A percentile compares a stretch with the other conserved stretches of the same genome.
phyloP scores from a whole-genome alignment of 2,329 filamentous ascomycete genomes.

The Fusarium mundagurra region DNA sequence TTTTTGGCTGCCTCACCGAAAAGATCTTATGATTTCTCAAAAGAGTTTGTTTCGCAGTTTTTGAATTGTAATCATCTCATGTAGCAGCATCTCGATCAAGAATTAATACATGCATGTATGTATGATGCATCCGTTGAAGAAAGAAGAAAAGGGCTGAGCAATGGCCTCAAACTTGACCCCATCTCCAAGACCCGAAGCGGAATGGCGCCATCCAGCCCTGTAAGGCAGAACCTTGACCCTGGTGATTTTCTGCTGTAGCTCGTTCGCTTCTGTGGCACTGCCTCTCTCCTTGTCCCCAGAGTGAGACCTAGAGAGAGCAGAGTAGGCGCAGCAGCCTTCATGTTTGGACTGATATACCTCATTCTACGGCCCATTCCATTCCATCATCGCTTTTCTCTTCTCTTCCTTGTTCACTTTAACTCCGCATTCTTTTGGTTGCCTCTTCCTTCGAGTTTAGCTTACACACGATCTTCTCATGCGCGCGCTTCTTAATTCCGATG shows the following conservation, averaged over 20 bases:
- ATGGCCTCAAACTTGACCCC: not conserved
- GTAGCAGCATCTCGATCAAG: not conserved
- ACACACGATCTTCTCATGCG: not conserved
- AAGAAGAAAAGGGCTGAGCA: slow-evolving; percentile 9
- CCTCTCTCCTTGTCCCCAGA: not conserved
- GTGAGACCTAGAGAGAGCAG: not conserved
- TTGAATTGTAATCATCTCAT: not conserved
- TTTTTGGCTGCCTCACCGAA: slow-evolving; percentile 29
- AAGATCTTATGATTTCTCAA: not conserved
- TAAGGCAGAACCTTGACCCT: slow-evolving; percentile 25
- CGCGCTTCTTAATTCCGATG: not conserved
- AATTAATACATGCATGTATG: not conserved
- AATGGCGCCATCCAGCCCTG: slow-evolving; percentile 29
- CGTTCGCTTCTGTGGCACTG: slow-evolving; percentile 9
- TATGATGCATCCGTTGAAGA: slow-evolving; percentile 8
- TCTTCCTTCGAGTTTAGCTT: not conserved
- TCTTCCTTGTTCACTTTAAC: not conserved
- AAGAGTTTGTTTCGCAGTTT: not conserved
- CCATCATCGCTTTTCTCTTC: not conserved
- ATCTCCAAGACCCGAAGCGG: not conserved
- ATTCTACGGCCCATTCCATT: not conserved
- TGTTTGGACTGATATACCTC: slow-evolving; percentile 5
- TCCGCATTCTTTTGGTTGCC: slow-evolving; percentile 14
- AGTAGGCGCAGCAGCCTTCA: slow-evolving; percentile 18
- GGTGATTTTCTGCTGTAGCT: not conserved